These are phyloP conservation scores for Citrullus colocynthis DNA, from an alignment of 306 rosid species.

Conservation along the genomic window DNA sequence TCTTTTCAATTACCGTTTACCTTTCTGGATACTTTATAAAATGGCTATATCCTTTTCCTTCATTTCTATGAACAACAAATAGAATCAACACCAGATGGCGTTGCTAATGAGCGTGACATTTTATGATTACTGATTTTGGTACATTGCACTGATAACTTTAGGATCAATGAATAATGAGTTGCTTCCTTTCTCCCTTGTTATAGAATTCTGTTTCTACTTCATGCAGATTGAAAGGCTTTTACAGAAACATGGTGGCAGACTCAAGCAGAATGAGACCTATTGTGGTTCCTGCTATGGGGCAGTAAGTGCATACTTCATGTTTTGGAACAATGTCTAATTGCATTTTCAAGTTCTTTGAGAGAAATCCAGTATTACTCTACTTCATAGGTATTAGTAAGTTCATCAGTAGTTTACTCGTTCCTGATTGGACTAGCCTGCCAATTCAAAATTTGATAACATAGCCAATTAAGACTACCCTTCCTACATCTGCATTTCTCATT, in stretches of 20 bases:
- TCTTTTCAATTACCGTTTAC: neutral
- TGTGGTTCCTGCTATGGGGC: slow-evolving; percentile 97
- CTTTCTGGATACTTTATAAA: neutral
- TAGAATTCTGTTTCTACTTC: slow-evolving; percentile 15
- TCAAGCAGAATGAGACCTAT: slow-evolving; percentile 91
- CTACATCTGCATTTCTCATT: neutral
- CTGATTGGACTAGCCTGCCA: neutral
- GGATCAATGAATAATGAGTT: neutral
- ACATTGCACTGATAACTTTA: neutral
- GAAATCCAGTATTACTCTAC: neutral
- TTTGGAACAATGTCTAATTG: neutral
- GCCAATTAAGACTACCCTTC: neutral
- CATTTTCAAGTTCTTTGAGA: neutral
- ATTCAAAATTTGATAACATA: neutral
- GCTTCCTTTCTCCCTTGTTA: neutral
- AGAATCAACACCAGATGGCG: slow-evolving; percentile 12
- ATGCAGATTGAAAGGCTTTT: slow-evolving; percentile 78
- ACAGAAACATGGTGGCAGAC: slow-evolving; percentile 95
- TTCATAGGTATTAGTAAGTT: neutral
- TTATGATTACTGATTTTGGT: neutral
- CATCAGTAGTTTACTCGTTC: neutral
- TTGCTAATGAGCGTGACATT: neutral
- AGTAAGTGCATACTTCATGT: slow-evolving; percentile 42
- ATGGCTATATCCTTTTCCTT: neutral
- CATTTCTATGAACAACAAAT: neutral